Conservation (phyloP, 2,329 filamentous ascomycete genomes). For the Atkinsonella texensis region DNA sequence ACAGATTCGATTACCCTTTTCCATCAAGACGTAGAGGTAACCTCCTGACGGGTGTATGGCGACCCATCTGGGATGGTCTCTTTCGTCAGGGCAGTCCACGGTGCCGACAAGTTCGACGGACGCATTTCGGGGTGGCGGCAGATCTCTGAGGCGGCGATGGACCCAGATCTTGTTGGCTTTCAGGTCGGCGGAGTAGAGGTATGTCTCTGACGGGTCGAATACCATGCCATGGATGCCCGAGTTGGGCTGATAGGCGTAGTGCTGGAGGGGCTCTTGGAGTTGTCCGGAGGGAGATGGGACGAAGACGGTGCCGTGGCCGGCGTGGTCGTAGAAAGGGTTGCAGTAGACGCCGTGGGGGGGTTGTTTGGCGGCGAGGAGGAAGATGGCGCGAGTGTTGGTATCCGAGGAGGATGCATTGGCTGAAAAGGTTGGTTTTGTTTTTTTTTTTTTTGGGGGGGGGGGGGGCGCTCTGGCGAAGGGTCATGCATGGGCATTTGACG, state of each 20-base stretch:
- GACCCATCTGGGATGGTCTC: slow-evolving; percentile 80
- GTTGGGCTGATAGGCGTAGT: slow-evolving; percentile 58
- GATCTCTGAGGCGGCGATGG: slow-evolving; percentile 51
- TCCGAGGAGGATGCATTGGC: slow-evolving; percentile 54
- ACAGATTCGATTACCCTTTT: slow-evolving; percentile 73
- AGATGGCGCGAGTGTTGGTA: slow-evolving; percentile 81
- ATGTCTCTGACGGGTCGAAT: slow-evolving; percentile 60
- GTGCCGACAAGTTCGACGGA: slow-evolving; percentile 57
- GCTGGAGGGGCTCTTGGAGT: slow-evolving; percentile 55
- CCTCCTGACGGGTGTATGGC: slow-evolving; percentile 67
- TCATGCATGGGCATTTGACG: not conserved
- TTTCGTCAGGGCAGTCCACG: slow-evolving; percentile 55
- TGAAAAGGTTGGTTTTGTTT: slow-evolving; percentile 20
- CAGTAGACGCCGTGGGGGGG: slow-evolving; percentile 76
- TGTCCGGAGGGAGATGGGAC: slow-evolving; percentile 41
- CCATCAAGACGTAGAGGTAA: slow-evolving; percentile 80
- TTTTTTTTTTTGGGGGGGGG: not conserved
- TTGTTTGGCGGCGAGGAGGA: slow-evolving; percentile 67
- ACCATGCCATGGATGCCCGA: slow-evolving; percentile 75
- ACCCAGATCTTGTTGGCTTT: slow-evolving; percentile 74
- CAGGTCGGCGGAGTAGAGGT: slow-evolving; percentile 71
- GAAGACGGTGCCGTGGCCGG: slow-evolving; percentile 71
- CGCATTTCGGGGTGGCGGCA: slow-evolving; percentile 31
- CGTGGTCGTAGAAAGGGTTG: slow-evolving; percentile 82
- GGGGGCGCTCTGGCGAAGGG: no score